Conservation (phyloP, 495 filamentous ascomycete species). For the Penicillium canariense region DNA sequence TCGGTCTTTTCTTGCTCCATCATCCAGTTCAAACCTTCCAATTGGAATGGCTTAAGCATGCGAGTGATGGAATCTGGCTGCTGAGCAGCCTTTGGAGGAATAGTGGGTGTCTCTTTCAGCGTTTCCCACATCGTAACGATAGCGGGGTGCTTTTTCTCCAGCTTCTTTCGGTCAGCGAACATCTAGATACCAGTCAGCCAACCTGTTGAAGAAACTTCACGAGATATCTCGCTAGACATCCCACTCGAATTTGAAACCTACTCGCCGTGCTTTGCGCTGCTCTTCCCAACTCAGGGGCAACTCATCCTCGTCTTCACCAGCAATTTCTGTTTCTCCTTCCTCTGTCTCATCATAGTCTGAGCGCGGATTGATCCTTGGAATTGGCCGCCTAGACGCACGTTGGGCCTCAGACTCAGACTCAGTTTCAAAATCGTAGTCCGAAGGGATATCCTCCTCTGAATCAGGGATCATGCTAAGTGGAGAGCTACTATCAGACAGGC, state of each 20-base stretch:
- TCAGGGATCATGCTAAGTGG: not conserved
- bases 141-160: slow-evolving; percentile 74
- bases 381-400: too few relatives aligned
- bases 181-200: slow-evolving; percentile 23
- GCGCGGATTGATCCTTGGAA: too few relatives aligned
- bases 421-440: not conserved
- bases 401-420: too few relatives aligned
- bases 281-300: slow-evolving; percentile 15
- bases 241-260: slow-evolving; percentile 22
- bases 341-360: slow-evolving; percentile 17
- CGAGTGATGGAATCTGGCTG: slow-evolving; percentile 80
- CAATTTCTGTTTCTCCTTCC: too few relatives aligned
- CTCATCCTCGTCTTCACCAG: slow-evolving; percentile 4
- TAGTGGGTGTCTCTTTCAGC: slow-evolving; percentile 61
- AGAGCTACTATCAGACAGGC: slow-evolving; percentile 2
- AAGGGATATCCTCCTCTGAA: slow-evolving; percentile 2
- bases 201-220: not conserved
- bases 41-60: slow-evolving; percentile 85
- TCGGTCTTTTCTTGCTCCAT: slow-evolving; percentile 76
- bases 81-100: slow-evolving; percentile 61
- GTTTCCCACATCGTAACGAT: slow-evolving; percentile 81
- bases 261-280: slow-evolving; percentile 26
- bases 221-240: not conserved
- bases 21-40: slow-evolving; percentile 95
- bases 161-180: slow-evolving; percentile 56